phyloP scores from a whole-genome alignment of 805 yeast species.

The Pichia nanzhaoensis region DNA sequence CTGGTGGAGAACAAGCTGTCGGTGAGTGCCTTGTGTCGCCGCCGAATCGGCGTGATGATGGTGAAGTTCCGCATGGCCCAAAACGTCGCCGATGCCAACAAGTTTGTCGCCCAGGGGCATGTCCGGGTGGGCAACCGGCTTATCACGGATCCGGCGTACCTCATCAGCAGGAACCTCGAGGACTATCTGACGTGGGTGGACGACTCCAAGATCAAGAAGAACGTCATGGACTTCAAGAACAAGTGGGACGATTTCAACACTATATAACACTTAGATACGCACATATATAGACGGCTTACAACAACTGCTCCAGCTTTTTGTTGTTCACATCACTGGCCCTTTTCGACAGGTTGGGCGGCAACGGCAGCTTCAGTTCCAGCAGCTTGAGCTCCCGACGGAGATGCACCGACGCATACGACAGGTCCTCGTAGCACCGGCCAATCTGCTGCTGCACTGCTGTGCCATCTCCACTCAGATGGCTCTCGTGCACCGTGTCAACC shows the following conservation, averaged over 20 bases:
- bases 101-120: slow-evolving; percentile 93
- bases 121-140: slow-evolving; percentile 96
- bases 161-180: slow-evolving; percentile 90
- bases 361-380: slow-evolving; percentile 55
- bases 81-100: slow-evolving; percentile 79
- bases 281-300: slow-evolving; percentile 29
- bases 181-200: slow-evolving; percentile 99
- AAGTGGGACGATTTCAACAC: slow-evolving; percentile 51
- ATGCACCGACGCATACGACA: slow-evolving; percentile 52
- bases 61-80: slow-evolving; percentile 92
- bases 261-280: background rate
- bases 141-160: slow-evolving; percentile 90
- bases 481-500: background rate
- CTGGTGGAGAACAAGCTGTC: slow-evolving; percentile 88
- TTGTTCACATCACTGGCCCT: slow-evolving; percentile 64
- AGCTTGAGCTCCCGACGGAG: slow-evolving; percentile 61
- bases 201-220: slow-evolving; percentile 84
- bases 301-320: slow-evolving; percentile 41
- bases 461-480: slow-evolving; percentile 16
- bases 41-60: slow-evolving; percentile 93
- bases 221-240: slow-evolving; percentile 82
- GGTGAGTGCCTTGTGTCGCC: slow-evolving; percentile 86
- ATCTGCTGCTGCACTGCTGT: slow-evolving; percentile 35
- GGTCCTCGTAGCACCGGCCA: slow-evolving; percentile 41
- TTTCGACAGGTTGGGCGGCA: slow-evolving; percentile 63